phyloP scores from a whole-genome alignment of 495 filamentous ascomycete species.

The Aspergillus avenaceus region DNA sequence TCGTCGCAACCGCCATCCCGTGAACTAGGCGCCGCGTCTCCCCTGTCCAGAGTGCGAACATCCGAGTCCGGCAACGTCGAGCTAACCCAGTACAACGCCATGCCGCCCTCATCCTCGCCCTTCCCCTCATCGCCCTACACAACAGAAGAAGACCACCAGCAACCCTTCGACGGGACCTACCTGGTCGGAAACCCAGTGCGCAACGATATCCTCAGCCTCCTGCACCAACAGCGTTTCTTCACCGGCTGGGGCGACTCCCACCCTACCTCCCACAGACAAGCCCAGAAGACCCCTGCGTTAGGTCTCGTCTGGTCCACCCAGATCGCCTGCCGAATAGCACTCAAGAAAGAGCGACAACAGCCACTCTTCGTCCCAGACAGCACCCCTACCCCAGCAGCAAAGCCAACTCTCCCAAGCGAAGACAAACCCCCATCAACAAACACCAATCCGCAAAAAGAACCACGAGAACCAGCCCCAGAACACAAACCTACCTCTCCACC shows the following conservation, averaged over 20 bases:
- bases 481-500: not conserved
- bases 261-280: slow-evolving; percentile 6
- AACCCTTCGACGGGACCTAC: slow-evolving; percentile 35
- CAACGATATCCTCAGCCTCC: slow-evolving; percentile 58
- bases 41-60: slow-evolving; percentile 14
- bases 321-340: slow-evolving; percentile 72
- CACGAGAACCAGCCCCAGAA: not conserved
- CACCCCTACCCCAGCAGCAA: not conserved
- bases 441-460: too few species aligned
- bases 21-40: slow-evolving; percentile 17
- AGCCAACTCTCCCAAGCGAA: too few species aligned
- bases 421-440: not conserved
- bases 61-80: slow-evolving; percentile 14
- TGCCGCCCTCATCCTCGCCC: slow-evolving; percentile 19
- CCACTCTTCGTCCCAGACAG: not conserved
- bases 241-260: slow-evolving; percentile 75
- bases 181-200: slow-evolving; percentile 34
- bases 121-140: slow-evolving; percentile 27
- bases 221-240: slow-evolving; percentile 90
- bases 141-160: slow-evolving; percentile 30
- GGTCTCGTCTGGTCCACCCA: slow-evolving; percentile 90
- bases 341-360: slow-evolving; percentile 52
- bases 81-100: slow-evolving; percentile 13
- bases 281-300: slow-evolving; percentile 76
- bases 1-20: slow-evolving; percentile 11